phyloP scores from a whole-genome alignment of 176 grass and related monocot genomes.

The Oropetium thomaeum region DNA sequence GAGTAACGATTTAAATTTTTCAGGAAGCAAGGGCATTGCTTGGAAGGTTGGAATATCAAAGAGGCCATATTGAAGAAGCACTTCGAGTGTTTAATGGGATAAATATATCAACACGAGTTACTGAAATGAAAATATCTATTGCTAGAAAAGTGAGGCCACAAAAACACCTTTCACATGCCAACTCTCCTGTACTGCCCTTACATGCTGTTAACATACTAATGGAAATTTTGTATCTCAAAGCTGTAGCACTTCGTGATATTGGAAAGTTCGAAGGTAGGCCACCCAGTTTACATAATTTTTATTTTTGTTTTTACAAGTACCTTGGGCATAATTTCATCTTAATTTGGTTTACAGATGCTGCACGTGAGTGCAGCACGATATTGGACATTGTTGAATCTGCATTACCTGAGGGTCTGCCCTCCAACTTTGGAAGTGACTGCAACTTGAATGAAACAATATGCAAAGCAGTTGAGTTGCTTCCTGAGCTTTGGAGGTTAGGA shows the following conservation, averaged over 20 bases:
- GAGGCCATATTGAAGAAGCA: slow-evolving; percentile 70
- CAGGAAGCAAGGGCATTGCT: slow-evolving; percentile 93
- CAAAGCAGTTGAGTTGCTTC: slow-evolving; percentile 71
- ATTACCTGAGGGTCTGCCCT: slow-evolving; percentile 50
- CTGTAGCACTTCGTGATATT: slow-evolving; percentile 65
- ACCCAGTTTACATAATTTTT: not conserved
- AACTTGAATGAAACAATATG: slow-evolving; percentile 75
- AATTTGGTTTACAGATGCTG: slow-evolving; percentile 63
- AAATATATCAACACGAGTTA: slow-evolving; percentile 47
- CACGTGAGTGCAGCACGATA: slow-evolving; percentile 59
- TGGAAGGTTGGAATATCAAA: slow-evolving; percentile 69
- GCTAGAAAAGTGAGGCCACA: slow-evolving; percentile 33
- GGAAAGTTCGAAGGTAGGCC: slow-evolving; percentile 60
- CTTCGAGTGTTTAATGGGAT: slow-evolving; percentile 64
- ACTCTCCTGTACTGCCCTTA: slow-evolving; percentile 48
- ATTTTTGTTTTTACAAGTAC: not conserved
- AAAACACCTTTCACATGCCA: slow-evolving; percentile 38
- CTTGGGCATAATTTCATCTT: slow-evolving; percentile 15
- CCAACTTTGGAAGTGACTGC: slow-evolving; percentile 40
- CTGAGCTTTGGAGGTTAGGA: slow-evolving; percentile 68
- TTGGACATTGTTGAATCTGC: slow-evolving; percentile 67
- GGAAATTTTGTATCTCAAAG: slow-evolving; percentile 81
- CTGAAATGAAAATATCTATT: slow-evolving; percentile 57
- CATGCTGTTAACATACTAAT: slow-evolving; percentile 55
- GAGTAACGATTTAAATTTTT: slow-evolving; percentile 23